Evolutionary conservation across 148 eudicot genomes (phyloP).

Genomic region (Selenicereus undatus): DNA sequence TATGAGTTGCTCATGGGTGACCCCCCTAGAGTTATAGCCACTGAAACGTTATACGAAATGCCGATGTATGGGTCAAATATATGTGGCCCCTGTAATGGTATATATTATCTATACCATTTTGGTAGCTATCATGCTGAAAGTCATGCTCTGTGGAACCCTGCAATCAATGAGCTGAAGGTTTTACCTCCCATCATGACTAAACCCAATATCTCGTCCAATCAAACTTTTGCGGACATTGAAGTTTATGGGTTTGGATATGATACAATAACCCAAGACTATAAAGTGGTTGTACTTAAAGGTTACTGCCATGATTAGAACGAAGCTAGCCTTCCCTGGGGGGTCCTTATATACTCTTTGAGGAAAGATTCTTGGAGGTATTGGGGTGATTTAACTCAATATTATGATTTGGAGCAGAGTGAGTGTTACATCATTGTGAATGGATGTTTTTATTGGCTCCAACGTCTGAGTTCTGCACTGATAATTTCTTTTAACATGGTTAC

Average conservation of each 20-base stretch:
- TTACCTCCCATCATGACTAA: background rate
- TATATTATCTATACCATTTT: background rate
- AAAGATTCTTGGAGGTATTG: background rate
- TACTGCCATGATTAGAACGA: background rate
- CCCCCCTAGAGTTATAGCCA: background rate
- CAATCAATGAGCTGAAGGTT: background rate
- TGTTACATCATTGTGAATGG: background rate
- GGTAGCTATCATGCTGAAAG: too few relatives aligned
- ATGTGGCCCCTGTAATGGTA: constrained; percentile 5
- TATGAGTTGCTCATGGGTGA: background rate
- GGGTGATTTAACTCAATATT: background rate
- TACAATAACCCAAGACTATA: background rate
- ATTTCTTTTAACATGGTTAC: background rate
- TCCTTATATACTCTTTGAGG: background rate
- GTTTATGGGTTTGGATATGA: background rate
- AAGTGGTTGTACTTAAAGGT: background rate
- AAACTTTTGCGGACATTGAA: background rate
- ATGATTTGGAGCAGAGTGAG: background rate
- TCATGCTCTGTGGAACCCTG: background rate
- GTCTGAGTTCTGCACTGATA: background rate
- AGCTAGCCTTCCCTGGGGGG: background rate
- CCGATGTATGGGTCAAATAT: background rate
- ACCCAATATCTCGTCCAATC: background rate
- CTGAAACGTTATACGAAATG: background rate
- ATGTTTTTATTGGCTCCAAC: constrained; percentile 2